Base-by-base conservation (phyloP, 306 rosid genomes). In the Vigna hirtella region DNA sequence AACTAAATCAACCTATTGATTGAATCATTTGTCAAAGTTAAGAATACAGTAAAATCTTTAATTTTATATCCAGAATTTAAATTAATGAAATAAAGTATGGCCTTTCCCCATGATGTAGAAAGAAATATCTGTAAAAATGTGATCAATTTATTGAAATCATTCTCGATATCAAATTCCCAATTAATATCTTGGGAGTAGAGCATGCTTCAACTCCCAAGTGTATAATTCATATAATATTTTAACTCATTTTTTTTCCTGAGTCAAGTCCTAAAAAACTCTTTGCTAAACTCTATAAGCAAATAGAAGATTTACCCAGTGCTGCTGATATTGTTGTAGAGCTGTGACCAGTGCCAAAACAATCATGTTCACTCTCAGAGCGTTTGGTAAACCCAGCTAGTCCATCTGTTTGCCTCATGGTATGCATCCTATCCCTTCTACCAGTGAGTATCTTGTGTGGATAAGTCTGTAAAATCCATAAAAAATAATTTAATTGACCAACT, bases 321-420 rank as follows among this genome's bases (percentile, higher is more conserved):
- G 98, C 98, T 52, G 98, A 95, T 85, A 95, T 93, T 17, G 98
- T 93, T 73, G 99, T 95, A 14, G 99, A 95, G 70, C 99, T 95
- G 57, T 95, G 99, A 76, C 99, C 99, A 34, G 97, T 83, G 63
- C 99, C 98, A 68, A 95, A 95, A 86, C 96, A 82, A 87, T 95
- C 98, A 81, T 73, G 85, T 52, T 89, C 97, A 68, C 99, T 95
- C 88, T 95, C 99, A 0, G 96, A 85, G 7, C 99, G 90, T 81
- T 93, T 95, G 3, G 96, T 91, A 69, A 91, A 95, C 59, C 98
- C 96, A 9, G 90, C 79, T 56, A 95, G 78, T 77, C 99, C 99
- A 65, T 93, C 64, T 30, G 92, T 93, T 85, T 93, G 96, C 79
- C 99, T 87, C 36, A 95, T 85, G 9, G 99, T 92, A 67, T 83